Conservation (phyloP, 164 flowering plant genomes). For the Taxillus chinensis region DNA sequence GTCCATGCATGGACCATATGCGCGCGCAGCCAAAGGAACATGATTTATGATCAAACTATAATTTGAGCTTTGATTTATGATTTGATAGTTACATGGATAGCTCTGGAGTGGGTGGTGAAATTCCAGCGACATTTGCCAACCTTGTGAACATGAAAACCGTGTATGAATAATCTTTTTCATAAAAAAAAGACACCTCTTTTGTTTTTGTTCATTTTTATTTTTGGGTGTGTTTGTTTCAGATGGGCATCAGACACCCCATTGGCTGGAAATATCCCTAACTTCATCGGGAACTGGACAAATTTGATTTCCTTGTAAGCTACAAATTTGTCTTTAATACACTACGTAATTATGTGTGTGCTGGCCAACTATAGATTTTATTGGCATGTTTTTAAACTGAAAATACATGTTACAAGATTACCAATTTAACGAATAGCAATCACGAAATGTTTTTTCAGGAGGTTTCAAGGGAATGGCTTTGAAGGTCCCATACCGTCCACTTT, state of each 20-base stretch:
- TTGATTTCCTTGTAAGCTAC: slow-evolving; percentile 5
- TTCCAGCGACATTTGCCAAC: slow-evolving; percentile 28
- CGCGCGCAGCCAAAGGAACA: background rate
- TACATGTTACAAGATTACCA: too few relatives aligned
- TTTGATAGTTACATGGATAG: slow-evolving; percentile 22
- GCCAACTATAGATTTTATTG: too few relatives aligned
- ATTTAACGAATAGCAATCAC: too few relatives aligned
- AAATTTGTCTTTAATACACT: background rate
- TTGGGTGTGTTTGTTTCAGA: slow-evolving; percentile 1
- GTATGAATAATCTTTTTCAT: slow-evolving; percentile 12
- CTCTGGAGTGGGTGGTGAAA: slow-evolving; percentile 29
- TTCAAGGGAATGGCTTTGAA: slow-evolving; percentile 18
- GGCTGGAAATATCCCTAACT: slow-evolving; percentile 11
- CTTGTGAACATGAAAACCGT: slow-evolving; percentile 16
- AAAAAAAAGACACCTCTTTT: background rate
- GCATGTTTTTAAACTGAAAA: too few relatives aligned
- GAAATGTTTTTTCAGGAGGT: slow-evolving; percentile 10
- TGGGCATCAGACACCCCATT: slow-evolving; percentile 14
- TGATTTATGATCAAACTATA: slow-evolving; percentile 38
- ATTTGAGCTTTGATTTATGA: slow-evolving; percentile 14
- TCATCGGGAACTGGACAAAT: slow-evolving; percentile 12
- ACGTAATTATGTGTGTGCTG: background rate
- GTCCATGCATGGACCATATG: too few relatives aligned
- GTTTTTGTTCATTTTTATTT: background rate
- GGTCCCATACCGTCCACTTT: slow-evolving; percentile 23